Conservation (phyloP, 140 eudicot species). For the Anethum foeniculum region DNA sequence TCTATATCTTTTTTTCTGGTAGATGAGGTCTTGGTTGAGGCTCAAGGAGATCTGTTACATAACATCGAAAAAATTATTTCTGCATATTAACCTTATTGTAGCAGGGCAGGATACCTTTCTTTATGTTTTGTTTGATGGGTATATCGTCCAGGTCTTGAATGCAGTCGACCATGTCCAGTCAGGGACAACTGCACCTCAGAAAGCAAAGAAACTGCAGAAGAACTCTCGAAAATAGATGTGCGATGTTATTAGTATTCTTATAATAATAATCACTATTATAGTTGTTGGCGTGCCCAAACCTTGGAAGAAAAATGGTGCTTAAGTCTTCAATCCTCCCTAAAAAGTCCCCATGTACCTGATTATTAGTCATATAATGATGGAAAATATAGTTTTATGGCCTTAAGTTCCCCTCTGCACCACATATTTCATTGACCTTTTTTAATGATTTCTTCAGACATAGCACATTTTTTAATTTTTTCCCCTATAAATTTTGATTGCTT, state of each 20-base stretch:
- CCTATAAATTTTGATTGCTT: neutral
- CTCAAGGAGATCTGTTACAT: slow-evolving; percentile 81
- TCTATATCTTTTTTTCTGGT: too few species aligned
- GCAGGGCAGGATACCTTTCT: neutral
- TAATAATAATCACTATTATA: slow-evolving; percentile 40
- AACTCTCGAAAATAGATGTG: slow-evolving; percentile 75
- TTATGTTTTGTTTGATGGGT: slow-evolving; percentile 23
- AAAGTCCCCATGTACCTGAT: neutral
- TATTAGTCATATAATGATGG: neutral
- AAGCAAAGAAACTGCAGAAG: slow-evolving; percentile 75
- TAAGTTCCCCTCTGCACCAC: neutral
- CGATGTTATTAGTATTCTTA: slow-evolving; percentile 50
- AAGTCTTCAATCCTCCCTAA: slow-evolving; percentile 8
- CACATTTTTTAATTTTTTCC: neutral
- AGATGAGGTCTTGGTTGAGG: slow-evolving; percentile 71
- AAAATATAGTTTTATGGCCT: neutral
- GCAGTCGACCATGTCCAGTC: slow-evolving; percentile 79
- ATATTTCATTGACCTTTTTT: neutral
- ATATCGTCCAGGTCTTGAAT: slow-evolving; percentile 53
- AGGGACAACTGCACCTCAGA: slow-evolving; percentile 67
- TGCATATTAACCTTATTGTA: neutral
- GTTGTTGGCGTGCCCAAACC: slow-evolving; percentile 59
- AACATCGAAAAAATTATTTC: slow-evolving; percentile 50
- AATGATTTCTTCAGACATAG: neutral
- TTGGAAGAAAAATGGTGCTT: slow-evolving; percentile 58